These are phyloP conservation scores for Lepraria neglecta DNA, from an alignment of 495 filamentous ascomycete genomes.

Conservation along the genomic window DNA sequence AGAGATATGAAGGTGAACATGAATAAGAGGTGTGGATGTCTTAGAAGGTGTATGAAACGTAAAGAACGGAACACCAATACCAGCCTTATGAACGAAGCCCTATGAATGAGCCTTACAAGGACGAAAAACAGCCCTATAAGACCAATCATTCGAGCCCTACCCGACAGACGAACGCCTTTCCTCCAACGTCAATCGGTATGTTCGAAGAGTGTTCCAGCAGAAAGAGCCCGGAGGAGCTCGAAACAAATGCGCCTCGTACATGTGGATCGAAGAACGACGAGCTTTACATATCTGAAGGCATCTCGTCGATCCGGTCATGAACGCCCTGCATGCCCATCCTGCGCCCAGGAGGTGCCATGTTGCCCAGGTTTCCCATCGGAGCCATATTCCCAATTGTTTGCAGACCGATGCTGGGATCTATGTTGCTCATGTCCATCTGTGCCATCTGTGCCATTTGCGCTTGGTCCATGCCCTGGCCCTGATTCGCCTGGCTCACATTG, in stretches of 20 bases:
- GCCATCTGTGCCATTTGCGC: constrained; percentile 17
- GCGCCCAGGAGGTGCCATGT: constrained; percentile 13
- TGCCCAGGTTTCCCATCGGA: constrained; percentile 14
- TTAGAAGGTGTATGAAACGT: constrained; percentile 10
- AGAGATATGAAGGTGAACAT: background rate
- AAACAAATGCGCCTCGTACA: constrained; percentile 6
- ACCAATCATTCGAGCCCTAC: constrained; percentile 17
- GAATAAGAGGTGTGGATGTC: background rate
- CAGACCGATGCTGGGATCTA: constrained; percentile 23
- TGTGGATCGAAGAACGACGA: background rate
- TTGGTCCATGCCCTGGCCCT: constrained; percentile 13
- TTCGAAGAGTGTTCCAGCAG: background rate
- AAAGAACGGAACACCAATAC: constrained; percentile 14
- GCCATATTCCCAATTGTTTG: constrained; percentile 19
- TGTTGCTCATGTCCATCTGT: constrained; percentile 24
- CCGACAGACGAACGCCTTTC: constrained; percentile 12
- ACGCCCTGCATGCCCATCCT: constrained; percentile 19
- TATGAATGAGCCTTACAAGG: constrained; percentile 18
- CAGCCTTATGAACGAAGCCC: constrained; percentile 19
- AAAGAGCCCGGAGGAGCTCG: constrained; percentile 6
- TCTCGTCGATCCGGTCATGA: constrained; percentile 22
- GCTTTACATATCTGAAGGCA: constrained; percentile 22
- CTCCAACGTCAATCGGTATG: constrained; percentile 15
- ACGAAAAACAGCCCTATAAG: constrained; percentile 19
- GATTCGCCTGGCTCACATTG: constrained; percentile 14